Conservation (phyloP, 192 early-diverging fungal genomes). For the Coemansia sp. region DNA sequence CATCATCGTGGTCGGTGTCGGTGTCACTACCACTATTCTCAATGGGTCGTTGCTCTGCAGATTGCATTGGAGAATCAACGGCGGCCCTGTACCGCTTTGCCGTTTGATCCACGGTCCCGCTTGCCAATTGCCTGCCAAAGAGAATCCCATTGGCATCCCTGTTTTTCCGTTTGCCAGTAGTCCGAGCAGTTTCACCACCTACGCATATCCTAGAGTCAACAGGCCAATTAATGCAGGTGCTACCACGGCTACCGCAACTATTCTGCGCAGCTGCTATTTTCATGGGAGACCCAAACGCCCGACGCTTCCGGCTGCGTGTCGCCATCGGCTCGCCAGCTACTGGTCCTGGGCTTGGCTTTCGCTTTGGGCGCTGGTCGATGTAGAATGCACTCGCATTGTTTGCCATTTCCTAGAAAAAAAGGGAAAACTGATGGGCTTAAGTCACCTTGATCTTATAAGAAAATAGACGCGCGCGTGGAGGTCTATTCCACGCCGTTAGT, state of each 20-base stretch:
- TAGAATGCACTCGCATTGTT: background rate
- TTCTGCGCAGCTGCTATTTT: background rate
- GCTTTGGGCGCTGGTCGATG: background rate
- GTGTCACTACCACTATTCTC: background rate
- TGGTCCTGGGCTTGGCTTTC: background rate
- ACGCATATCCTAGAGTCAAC: background rate
- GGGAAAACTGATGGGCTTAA: background rate
- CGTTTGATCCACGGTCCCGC: background rate
- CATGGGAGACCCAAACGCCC: background rate
- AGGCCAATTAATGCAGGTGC: background rate
- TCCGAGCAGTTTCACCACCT: background rate
- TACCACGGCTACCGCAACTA: background rate
- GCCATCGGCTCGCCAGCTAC: background rate
- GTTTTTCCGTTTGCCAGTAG: background rate
- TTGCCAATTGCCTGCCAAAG: background rate
- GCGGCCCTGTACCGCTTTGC: background rate
- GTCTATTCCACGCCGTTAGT: background rate
- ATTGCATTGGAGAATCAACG: background rate
- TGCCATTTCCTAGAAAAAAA: background rate
- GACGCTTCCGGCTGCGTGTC: background rate
- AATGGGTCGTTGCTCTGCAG: background rate
- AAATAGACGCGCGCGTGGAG: background rate
- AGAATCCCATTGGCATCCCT: background rate
- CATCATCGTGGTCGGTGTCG: background rate
- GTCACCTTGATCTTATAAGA: background rate